Percentiles rank a stretch among this genome's conserved stretches.
Conservation (phyloP, 768 basidiomycete genomes). For the Mycena polygramma region DNA sequence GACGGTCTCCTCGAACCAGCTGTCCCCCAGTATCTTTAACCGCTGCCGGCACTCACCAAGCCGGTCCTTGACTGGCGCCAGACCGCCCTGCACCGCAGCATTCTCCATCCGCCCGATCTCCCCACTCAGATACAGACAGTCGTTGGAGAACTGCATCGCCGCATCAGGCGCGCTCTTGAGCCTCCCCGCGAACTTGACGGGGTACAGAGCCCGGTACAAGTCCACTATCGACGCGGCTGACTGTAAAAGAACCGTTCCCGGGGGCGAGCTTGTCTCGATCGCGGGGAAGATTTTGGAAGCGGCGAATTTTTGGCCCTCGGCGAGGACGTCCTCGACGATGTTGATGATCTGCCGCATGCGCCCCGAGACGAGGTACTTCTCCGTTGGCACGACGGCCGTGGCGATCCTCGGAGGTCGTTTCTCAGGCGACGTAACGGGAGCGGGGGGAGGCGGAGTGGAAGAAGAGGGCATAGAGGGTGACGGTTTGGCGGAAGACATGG, state of each 20-base stretch:
- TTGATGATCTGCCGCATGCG: constrained; percentile 66
- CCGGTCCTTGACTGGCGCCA: constrained; percentile 55
- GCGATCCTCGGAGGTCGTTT: constrained; percentile 45
- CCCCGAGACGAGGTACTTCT: constrained; percentile 72
- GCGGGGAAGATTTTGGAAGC: constrained; percentile 66
- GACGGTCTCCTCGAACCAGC: constrained; percentile 79
- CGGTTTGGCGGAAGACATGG: constrained; percentile 39
- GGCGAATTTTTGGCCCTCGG: constrained; percentile 76
- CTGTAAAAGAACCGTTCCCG: constrained; percentile 71
- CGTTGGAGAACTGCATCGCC: constrained; percentile 85
- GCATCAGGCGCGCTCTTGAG: constrained; percentile 63
- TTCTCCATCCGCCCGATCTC: constrained; percentile 61
- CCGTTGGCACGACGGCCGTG: constrained; percentile 51
- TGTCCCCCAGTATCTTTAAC: constrained; percentile 70
- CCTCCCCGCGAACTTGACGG: constrained; percentile 65
- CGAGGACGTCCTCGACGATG: constrained; percentile 71
- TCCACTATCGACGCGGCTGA: constrained; percentile 79
- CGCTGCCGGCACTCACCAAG: constrained; percentile 64
- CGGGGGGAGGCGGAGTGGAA: constrained; percentile 39
- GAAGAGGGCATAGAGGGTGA: constrained; percentile 41
- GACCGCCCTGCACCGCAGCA: constrained; percentile 30
- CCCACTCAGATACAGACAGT: constrained; percentile 75
- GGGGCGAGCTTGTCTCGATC: constrained; percentile 47
- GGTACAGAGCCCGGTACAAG: constrained; percentile 84
- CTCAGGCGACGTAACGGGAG: constrained; percentile 37